Evolutionary conservation across 257 asterid genomes (phyloP), one percentile per base, ranked within the genome.

Genomic region (Solanum pimpinellifolium): DNA sequence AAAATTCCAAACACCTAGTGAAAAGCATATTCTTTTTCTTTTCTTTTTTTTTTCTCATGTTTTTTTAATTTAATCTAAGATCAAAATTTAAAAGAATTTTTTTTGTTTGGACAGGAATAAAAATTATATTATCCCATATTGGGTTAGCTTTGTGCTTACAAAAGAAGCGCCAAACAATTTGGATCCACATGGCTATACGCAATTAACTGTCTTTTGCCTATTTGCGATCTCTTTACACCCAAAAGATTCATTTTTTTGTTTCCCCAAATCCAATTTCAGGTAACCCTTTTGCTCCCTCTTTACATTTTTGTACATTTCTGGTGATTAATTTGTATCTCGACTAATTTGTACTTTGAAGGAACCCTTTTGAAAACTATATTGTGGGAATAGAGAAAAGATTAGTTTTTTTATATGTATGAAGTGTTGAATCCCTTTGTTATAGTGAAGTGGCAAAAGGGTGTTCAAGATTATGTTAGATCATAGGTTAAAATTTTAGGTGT

Each of bases 91-190:
- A 3, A 11, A n/a, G 6, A 6, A 0, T 9, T 25, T 2, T 65
- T 65, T 65, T 65, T 80, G 85, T 80, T 80, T 47, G 85, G 85
- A 23, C 29, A 49, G 85, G 85, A 80, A 47, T 80, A 47, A 80
- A 80, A 80, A 81, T 18, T 1, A 49, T 15, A 81, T 6, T 39
- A 81, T 81, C 84, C 42, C 78, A 20, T 23, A 1, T 62, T 44
- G 59, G 86, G 56, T 66, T 49, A 2, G 7, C 3, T 84, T 41
- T 42, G 27, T 47, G 21, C 47, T 44, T 85, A 70, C 92, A 86
- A 89, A 89, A 84, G 88, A 86, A 89, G 90, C 92, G 91, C 88
- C 92, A 89, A 89, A 68, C 74, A 87, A 89, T 25, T 88, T 84
- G 92, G 91, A 89, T 89, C 92, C 86, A 44, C 73, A 65, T 75